Percentiles rank a stretch among this genome's conserved stretches.
Conservation (phyloP, 371 early-diverging fungal genomes). For the Actinomucor elegans region DNA sequence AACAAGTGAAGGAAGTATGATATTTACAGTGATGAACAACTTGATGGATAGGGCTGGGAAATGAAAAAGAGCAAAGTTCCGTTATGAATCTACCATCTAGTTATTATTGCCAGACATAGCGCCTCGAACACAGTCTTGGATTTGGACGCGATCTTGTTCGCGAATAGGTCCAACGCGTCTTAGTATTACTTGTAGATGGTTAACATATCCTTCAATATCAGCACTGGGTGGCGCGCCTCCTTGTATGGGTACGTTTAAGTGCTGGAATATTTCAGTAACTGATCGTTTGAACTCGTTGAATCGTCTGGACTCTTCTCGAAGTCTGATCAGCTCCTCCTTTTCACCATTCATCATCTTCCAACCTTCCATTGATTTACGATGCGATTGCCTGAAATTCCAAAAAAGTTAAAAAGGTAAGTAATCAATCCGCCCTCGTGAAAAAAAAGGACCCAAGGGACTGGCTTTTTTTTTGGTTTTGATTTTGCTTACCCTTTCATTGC, state of each 20-base stretch:
- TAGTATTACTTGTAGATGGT: slow-evolving; percentile 10
- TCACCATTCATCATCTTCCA: background rate
- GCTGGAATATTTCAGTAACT: slow-evolving; percentile 9
- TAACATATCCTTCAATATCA: slow-evolving; percentile 21
- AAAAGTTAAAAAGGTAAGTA: background rate
- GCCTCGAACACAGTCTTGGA: slow-evolving; percentile 11
- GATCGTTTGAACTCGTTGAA: slow-evolving; percentile 7
- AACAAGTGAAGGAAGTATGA: too few species aligned
- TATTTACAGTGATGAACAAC: too few species aligned
- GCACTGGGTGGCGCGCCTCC: background rate
- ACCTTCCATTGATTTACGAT: background rate
- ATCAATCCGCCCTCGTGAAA: too few species aligned
- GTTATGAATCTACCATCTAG: too few species aligned
- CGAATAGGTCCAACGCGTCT: slow-evolving; percentile 17
- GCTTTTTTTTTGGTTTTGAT: background rate
- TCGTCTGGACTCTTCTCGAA: slow-evolving; percentile 13
- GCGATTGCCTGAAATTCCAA: background rate
- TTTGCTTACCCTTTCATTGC: background rate
- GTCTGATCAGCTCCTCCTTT: slow-evolving; percentile 8
- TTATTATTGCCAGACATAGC: background rate
- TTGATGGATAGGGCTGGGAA: too few species aligned
- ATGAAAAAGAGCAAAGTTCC: too few species aligned
- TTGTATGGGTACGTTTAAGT: slow-evolving; percentile 10
- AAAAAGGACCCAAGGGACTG: background rate
- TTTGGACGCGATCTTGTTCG: slow-evolving; percentile 14